Base-by-base conservation (phyloP, 169 alveolate species). In the Cryptosporidium ubiquitum region DNA sequence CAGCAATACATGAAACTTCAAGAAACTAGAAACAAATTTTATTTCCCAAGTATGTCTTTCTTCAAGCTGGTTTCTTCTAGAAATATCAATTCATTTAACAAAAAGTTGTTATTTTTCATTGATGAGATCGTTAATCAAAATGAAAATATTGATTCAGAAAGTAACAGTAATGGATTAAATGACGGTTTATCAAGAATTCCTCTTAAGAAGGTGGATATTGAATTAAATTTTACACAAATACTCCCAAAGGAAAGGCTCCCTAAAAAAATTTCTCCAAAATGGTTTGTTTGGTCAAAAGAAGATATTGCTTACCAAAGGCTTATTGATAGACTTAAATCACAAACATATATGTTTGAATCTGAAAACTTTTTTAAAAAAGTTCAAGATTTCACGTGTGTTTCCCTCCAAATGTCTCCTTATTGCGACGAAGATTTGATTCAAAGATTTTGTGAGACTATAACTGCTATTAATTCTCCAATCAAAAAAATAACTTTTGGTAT, bases 241-340 rank as follows among this genome's bases (percentile, higher is more conserved):
- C 75, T 79, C 26, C 89, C 89, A 2, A 31, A 61, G 20, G 89
- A 79, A 37, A 79, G 35, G 23, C 26, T 61, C 20, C 89, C 89
- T 5, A 61, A 39, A 18, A 64, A 47, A 4, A 61, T 79, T 79
- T 12, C 73, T 3, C 79, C 68, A 60, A 79, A 47, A 26, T 79
- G 89, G 89, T 79, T 79, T 58, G 12, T 39, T 16, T 79, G 89
- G 89, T 79, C 89, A 60, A 79, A 79, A 37, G 66, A 79, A n/a
- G 89, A 79, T 40, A 40, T 64, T 23, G 51, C 52, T 79, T 79
- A 60, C 35, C 89, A 79, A 26, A 79, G 89, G 61, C 66, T 79
- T 29, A 16, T 79, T 2, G 89, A 79, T 64, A 58, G 89, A 60
- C 66, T 79, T 58, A 79, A 61, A 66, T 29, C 79, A 33, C 89